Conservation (phyloP, 352 stramenopile species). For the Plasmopara muralis region DNA sequence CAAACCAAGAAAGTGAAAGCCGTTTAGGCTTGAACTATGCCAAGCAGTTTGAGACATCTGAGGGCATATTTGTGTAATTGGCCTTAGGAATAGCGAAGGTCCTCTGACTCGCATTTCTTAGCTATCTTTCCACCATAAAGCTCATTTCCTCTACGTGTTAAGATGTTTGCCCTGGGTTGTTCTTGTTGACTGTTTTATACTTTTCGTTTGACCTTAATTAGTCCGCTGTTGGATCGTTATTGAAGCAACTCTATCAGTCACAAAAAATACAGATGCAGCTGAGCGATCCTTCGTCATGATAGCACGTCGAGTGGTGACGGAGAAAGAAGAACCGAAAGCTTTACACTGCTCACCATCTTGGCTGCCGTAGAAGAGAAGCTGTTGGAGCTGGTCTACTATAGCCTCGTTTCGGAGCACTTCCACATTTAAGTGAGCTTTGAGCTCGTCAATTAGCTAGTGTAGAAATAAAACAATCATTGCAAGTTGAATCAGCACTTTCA, state of each 20-base stretch:
- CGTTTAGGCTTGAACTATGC: too few species aligned
- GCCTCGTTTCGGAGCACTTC: slow-evolving; percentile 49
- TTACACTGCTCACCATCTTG: slow-evolving; percentile 40
- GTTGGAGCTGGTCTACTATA: slow-evolving; percentile 44
- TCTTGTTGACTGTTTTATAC: slow-evolving; percentile 5
- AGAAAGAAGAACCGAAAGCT: slow-evolving; percentile 32
- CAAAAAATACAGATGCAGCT: slow-evolving; percentile 42
- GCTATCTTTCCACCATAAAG: slow-evolving; percentile 40
- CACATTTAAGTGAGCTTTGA: slow-evolving; percentile 41
- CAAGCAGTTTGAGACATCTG: too few species aligned
- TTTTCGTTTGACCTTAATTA: slow-evolving; percentile 12
- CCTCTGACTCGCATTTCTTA: slow-evolving; percentile 34
- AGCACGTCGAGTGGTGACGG: slow-evolving; percentile 31
- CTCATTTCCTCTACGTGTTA: slow-evolving; percentile 41
- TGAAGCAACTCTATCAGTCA: slow-evolving; percentile 52
- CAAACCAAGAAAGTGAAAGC: too few species aligned
- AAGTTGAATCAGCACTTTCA: not conserved
- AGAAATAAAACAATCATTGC: slow-evolving; percentile 54
- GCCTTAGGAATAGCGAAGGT: slow-evolving; percentile 49
- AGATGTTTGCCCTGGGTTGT: not conserved
- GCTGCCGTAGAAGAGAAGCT: slow-evolving; percentile 26
- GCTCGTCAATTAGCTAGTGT: slow-evolving; percentile 60
- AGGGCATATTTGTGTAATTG: too few species aligned
- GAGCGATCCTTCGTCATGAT: slow-evolving; percentile 66
- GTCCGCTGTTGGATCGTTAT: slow-evolving; percentile 12